These are phyloP conservation scores for Diutina ranongensis DNA, from an alignment of 1,139 yeast species.

Conservation along the genomic window DNA sequence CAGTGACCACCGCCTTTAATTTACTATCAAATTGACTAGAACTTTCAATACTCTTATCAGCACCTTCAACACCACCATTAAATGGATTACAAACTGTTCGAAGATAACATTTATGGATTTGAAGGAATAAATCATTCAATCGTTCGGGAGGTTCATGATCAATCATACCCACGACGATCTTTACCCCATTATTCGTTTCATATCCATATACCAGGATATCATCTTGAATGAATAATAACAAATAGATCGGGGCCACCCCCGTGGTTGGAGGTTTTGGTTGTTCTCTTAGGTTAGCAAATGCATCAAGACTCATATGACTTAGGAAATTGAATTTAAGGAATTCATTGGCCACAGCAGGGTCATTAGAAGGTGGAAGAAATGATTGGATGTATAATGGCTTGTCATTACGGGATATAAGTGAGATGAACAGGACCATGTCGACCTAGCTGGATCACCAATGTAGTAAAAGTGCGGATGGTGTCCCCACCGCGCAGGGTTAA, in stretches of 20 bases:
- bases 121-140: constrained; percentile 24
- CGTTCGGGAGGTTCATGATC: constrained; percentile 8
- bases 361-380: constrained; percentile 19
- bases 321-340: constrained; percentile 49
- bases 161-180: constrained; percentile 40
- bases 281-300: constrained; percentile 39
- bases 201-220: constrained; percentile 50
- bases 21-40: neutral
- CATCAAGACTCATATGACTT: constrained; percentile 57
- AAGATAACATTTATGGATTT: constrained; percentile 38
- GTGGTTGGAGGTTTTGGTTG: constrained; percentile 23
- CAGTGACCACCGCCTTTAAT: neutral
- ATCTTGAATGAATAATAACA: constrained; percentile 47
- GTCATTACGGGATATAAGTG: constrained; percentile 44
- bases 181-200: constrained; percentile 51
- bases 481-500: too few species aligned
- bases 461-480: too few species aligned
- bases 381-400: constrained; percentile 51
- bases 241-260: constrained; percentile 15
- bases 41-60: constrained; percentile 13
- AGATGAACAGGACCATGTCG: constrained; percentile 26
- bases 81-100: constrained; percentile 49
- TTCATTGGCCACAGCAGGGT: constrained; percentile 23
- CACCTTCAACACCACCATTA: constrained; percentile 17
- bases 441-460: too few species aligned